Percentiles rank a stretch among this genome's conserved stretches.
Evolutionary conservation across 441 rosid species (phyloP).

Genomic region (Omphalea diandra): DNA sequence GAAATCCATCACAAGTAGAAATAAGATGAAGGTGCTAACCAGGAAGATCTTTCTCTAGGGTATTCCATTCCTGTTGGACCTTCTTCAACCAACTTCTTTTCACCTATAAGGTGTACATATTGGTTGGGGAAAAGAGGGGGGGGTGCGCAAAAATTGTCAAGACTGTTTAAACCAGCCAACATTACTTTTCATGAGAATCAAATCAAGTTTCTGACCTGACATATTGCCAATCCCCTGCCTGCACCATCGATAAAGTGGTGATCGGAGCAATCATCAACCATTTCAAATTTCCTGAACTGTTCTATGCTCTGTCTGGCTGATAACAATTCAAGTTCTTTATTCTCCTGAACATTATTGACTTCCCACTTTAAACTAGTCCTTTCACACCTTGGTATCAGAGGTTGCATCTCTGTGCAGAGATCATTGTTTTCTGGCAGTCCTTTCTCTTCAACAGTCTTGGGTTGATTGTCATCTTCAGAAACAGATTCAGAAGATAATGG

Average conservation of each 20-base stretch:
- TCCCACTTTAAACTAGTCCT: conserved; percentile 26
- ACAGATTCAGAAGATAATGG: conserved; percentile 32
- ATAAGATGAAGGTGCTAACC: conserved; percentile 44
- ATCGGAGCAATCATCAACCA: conserved; percentile 67
- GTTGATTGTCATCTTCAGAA: conserved; percentile 40
- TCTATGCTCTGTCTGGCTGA: conserved; percentile 24
- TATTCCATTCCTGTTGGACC: conserved; percentile 91
- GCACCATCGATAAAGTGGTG: conserved; percentile 62
- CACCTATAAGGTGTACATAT: conserved; percentile 46
- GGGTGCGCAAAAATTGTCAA: background rate
- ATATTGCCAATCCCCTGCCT: conserved; percentile 37
- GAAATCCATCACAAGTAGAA: background rate
- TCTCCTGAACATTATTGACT: conserved; percentile 31
- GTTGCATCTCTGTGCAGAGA: conserved; percentile 37
- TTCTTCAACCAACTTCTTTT: conserved; percentile 74
- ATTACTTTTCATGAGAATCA: conserved; percentile 11
- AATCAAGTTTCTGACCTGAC: conserved; percentile 56
- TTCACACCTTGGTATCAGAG: conserved; percentile 20
- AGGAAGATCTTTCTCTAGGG: conserved; percentile 70
- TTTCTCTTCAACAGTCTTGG: conserved; percentile 33
- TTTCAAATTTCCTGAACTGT: conserved; percentile 66
- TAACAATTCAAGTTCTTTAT: conserved; percentile 24
- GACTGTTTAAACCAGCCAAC: conserved; percentile 5
- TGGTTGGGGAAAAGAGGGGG: too few relatives aligned
- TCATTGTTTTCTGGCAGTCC: conserved; percentile 32